Conservation (phyloP, 345 rosid genomes). For the Acer campestre region DNA sequence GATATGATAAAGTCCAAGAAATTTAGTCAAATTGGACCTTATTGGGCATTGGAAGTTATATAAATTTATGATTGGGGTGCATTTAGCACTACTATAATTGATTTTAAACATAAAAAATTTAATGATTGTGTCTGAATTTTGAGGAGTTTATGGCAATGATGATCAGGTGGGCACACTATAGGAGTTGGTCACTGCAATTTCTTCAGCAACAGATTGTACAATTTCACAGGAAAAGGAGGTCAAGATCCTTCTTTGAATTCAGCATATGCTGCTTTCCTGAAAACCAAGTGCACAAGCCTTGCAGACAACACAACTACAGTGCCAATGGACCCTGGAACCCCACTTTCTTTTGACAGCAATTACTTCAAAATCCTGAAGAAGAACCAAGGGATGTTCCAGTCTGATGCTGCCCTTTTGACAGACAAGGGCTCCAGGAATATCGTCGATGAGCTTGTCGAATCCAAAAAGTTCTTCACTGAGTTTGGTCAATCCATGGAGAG, state of each 20-base stretch:
- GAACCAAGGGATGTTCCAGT: constrained; percentile 30
- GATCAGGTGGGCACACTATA: constrained; percentile 37
- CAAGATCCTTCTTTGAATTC: constrained; percentile 37
- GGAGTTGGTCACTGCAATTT: constrained; percentile 38
- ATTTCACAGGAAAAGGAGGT: constrained; percentile 46
- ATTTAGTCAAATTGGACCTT: not conserved
- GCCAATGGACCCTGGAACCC: constrained; percentile 23
- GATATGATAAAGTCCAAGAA: not conserved
- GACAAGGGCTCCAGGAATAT: constrained; percentile 11
- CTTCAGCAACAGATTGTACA: constrained; percentile 42
- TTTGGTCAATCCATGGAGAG: constrained; percentile 40
- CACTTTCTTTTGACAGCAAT: constrained; percentile 23
- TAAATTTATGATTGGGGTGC: no score
- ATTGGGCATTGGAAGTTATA: not conserved
- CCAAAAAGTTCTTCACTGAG: constrained; percentile 16
- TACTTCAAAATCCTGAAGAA: constrained; percentile 29
- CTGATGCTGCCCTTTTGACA: constrained; percentile 39
- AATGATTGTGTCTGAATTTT: no score
- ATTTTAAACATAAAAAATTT: no score
- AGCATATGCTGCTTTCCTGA: constrained; percentile 30
- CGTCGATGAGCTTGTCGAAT: constrained; percentile 7
- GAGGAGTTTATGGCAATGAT: not conserved
- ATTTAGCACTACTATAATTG: no score
- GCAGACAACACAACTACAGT: constrained; percentile 18
- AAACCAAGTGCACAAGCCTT: constrained; percentile 24